Conservation (phyloP, 768 basidiomycete genomes). For the Suillus cothurnatus region DNA sequence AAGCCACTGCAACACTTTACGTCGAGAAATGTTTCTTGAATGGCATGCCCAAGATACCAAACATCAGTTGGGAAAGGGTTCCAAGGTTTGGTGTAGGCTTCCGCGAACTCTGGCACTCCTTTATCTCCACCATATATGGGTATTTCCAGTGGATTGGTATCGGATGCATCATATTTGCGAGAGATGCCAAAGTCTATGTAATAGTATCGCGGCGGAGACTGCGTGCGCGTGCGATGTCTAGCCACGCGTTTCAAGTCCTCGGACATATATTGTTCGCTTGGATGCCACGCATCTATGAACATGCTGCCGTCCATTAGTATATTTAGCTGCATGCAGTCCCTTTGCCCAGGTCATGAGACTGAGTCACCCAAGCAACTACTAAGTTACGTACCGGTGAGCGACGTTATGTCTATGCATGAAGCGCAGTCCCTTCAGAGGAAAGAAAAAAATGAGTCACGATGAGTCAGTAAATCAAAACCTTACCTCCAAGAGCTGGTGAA, state of each 20-base stretch:
- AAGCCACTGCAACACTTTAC: slow-evolving; percentile 18
- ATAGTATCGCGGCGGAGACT: slow-evolving; percentile 33
- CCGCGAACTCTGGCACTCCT: slow-evolving; percentile 40
- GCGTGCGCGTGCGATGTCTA: slow-evolving; percentile 31
- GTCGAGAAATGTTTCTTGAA: slow-evolving; percentile 33
- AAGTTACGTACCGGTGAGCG: slow-evolving; percentile 40
- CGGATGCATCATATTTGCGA: slow-evolving; percentile 27
- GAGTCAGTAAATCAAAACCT: not conserved
- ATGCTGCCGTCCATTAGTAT: slow-evolving; percentile 34
- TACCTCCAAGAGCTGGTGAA: slow-evolving; percentile 28
- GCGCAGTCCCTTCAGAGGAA: slow-evolving; percentile 29
- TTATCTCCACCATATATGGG: slow-evolving; percentile 44
- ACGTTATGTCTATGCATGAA: slow-evolving; percentile 41
- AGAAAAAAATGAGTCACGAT: not conserved
- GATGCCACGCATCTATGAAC: slow-evolving; percentile 32
- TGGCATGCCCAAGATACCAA: slow-evolving; percentile 45
- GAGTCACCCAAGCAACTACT: not conserved
- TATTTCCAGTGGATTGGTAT: slow-evolving; percentile 26
- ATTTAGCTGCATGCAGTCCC: slow-evolving; percentile 33
- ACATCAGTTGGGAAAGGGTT: slow-evolving; percentile 48
- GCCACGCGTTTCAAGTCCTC: slow-evolving; percentile 20
- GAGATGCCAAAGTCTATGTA: slow-evolving; percentile 42
- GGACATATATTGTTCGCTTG: slow-evolving; percentile 8
- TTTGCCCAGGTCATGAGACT: slow-evolving; percentile 23
- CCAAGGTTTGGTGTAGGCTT: slow-evolving; percentile 20